Evolutionary conservation across 768 basidiomycete species (phyloP), one percentile per base, ranked within the genome.

Genomic region (Rhodosporidiobolus sp.): DNA sequence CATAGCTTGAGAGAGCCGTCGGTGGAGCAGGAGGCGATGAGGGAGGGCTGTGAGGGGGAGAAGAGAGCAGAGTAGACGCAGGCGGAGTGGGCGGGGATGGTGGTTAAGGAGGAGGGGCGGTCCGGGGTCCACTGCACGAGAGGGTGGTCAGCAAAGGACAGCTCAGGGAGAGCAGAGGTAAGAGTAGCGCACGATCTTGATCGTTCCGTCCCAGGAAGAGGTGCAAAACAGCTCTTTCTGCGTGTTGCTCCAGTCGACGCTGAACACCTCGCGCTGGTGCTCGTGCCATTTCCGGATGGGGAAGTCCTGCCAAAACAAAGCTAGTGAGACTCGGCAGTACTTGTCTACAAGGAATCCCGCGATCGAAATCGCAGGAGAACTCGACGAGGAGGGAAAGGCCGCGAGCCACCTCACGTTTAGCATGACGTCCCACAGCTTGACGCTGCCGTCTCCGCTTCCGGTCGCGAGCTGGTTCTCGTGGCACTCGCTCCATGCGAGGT

Each of bases 211-310:
- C 94, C 94, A 97, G 20, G 89, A 91, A 34, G 91, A 86, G 19
- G 93, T 93, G 16, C 85, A 86, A 80, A 96, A 94, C 1, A 86
- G 86, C 74, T 92, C 90, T 80, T 95, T 96, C 77, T 89, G 88
- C 72, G 94, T 81, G 81, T 96, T 98, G 73, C 90, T 93, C 94
- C 95, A 98, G 80, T 98, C 92, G 10, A 97, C 87, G 19, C 89
- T 90, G 83, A 91, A 94, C 12, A 94, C 92, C 80, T 98, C 95
- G 61, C 89, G 87, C 20, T 88, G 87, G 81, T 98, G 95, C 81
- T 98, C 95, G 77, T 92, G 90, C 94, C 95, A 98, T 60, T 87
- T 87, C 72, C 88, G 87, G 75, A 97, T 89, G 2, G 95, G 94
- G 65, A 89, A 86, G 77, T 92, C 90, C 93, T 97, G 67, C 11